Percentiles rank a stretch among this genome's conserved stretches.
Conservation (phyloP, 2,329 filamentous ascomycete genomes). For the Coniochaeta sp. region DNA sequence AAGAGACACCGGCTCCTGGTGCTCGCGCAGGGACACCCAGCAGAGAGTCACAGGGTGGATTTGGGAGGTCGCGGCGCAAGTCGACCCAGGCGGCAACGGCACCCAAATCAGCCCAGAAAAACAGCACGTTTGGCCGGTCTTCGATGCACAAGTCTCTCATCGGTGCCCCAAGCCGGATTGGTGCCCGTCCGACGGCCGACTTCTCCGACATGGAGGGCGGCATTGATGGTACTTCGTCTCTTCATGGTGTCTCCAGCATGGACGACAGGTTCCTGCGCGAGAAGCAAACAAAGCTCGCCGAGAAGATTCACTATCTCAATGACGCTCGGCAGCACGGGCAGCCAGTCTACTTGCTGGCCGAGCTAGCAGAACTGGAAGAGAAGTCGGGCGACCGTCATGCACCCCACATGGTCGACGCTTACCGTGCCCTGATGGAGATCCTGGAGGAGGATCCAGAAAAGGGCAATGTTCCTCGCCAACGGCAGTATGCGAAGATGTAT, state of each 20-base stretch:
- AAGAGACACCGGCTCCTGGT: constrained; percentile 30
- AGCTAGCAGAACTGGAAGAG: constrained; percentile 68
- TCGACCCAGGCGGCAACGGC: constrained; percentile 23
- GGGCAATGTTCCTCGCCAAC: constrained; percentile 61
- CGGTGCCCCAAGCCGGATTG: constrained; percentile 65
- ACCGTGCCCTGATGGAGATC: constrained; percentile 72
- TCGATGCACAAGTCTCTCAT: constrained; percentile 79
- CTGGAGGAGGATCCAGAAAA: constrained; percentile 63
- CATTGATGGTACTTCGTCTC: constrained; percentile 37
- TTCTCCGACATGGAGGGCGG: constrained; percentile 64
- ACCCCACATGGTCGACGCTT: constrained; percentile 72
- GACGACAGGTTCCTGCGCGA: constrained; percentile 74
- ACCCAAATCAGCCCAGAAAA: constrained; percentile 24
- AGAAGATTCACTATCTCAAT: constrained; percentile 75
- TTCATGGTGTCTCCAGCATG: constrained; percentile 43
- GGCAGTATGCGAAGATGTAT: constrained; percentile 71
- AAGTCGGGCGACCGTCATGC: constrained; percentile 64
- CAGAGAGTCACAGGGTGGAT: constrained; percentile 46
- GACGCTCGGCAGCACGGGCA: constrained; percentile 57
- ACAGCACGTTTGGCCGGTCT: constrained; percentile 58
- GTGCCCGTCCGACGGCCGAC: constrained; percentile 49
- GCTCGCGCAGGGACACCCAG: constrained; percentile 21
- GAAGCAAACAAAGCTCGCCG: constrained; percentile 75
- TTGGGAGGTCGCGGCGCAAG: constrained; percentile 53
- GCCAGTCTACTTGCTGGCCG: constrained; percentile 66